These are phyloP conservation scores for Yarrowia sp. DNA, from an alignment of 805 yeast genomes.

Conservation along the genomic window DNA sequence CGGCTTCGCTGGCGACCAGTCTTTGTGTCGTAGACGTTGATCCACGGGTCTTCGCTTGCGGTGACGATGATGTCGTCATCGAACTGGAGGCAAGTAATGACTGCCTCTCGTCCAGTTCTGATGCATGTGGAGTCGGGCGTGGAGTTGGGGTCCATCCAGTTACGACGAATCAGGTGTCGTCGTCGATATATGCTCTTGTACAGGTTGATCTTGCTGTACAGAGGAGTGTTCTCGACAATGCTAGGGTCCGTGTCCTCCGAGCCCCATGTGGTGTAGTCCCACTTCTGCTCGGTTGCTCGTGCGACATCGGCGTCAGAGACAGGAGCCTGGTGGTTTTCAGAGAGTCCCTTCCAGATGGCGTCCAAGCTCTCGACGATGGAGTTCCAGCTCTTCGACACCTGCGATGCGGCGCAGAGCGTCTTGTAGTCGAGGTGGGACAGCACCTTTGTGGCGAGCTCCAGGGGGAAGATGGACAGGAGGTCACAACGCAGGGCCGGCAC, in stretches of 20 bases:
- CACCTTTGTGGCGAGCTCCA: conserved; percentile 67
- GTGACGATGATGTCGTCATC: conserved; percentile 88
- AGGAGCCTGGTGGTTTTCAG: conserved; percentile 49
- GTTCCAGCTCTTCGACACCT: conserved; percentile 71
- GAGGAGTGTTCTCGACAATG: conserved; percentile 32
- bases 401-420: conserved; percentile 58
- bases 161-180: conserved; percentile 52
- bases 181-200: conserved; percentile 62
- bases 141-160: conserved; percentile 79
- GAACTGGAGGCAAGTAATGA: conserved; percentile 93
- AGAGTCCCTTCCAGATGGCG: conserved; percentile 66
- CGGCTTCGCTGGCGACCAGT: conserved; percentile 64
- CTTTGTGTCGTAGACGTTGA: conserved; percentile 74
- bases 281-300: conserved; percentile 39
- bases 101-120: conserved; percentile 66
- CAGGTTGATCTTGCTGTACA: conserved; percentile 36
- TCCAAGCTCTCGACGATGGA: conserved; percentile 57
- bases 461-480: conserved; percentile 64
- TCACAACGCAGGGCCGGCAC: conserved; percentile 66
- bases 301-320: conserved; percentile 40
- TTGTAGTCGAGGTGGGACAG: conserved; percentile 60
- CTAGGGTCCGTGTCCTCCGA: conserved; percentile 4
- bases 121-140: conserved; percentile 64
- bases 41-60: conserved; percentile 84
- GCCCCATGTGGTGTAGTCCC: conserved; percentile 40